Percentiles rank a stretch among this genome's conserved stretches.
phyloP scores from a whole-genome alignment of 2,329 filamentous ascomycete species.

The Curvularia eragrostidis region DNA sequence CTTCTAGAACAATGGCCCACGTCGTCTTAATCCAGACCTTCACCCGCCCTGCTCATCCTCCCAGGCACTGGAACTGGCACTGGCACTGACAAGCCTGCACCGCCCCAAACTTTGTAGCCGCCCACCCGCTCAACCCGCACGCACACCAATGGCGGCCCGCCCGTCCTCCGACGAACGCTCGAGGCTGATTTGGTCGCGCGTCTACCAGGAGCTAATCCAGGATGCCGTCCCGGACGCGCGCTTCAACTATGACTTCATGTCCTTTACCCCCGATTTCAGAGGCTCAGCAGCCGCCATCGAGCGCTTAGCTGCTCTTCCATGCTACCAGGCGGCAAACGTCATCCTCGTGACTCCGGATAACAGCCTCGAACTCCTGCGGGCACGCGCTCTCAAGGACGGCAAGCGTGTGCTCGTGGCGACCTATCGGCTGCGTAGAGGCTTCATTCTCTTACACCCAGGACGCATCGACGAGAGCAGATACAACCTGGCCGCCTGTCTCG shows the following conservation, averaged over 20 bases:
- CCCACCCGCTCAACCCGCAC: not conserved
- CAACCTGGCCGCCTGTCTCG: conserved; percentile 49
- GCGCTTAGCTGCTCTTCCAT: conserved; percentile 40
- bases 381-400: conserved; percentile 49
- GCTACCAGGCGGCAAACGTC: conserved; percentile 40
- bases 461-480: conserved; percentile 37
- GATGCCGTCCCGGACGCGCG: conserved; percentile 55
- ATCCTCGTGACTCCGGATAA: conserved; percentile 56
- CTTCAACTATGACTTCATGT: conserved; percentile 53
- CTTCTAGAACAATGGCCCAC: not conserved
- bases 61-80: no score
- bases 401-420: conserved; percentile 54
- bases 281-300: conserved; percentile 46
- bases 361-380: conserved; percentile 53
- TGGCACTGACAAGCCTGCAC: not conserved
- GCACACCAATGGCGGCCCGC: conserved; percentile 24
- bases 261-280: conserved; percentile 54
- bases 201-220: conserved; percentile 48
- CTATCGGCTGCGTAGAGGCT: conserved; percentile 53
- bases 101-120: conserved; percentile 1
- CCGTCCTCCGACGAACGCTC: conserved; percentile 20
- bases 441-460: conserved; percentile 51
- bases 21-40: not conserved
- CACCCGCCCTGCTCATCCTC: not conserved
- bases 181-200: conserved; percentile 34